Evolutionary conservation across 371 early-diverging fungal species (phyloP).

Genomic region (Nematocida parisii): DNA sequence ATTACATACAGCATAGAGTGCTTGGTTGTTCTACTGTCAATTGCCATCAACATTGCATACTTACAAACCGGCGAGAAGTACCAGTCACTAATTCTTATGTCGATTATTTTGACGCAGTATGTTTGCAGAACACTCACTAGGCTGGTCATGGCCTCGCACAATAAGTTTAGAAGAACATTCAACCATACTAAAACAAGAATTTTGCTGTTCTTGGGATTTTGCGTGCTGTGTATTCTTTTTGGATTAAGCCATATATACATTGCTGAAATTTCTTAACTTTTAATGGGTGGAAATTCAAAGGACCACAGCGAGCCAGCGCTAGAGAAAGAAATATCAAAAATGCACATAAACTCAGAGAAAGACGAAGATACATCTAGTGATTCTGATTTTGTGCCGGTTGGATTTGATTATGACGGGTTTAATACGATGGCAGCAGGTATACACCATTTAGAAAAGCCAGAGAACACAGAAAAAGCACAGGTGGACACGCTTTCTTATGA

Average conservation of each 20-base stretch:
- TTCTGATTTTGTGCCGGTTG: slow-evolving; percentile 56
- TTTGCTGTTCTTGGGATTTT: slow-evolving; percentile 1
- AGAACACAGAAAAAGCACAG: neutral
- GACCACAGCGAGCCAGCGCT: slow-evolving; percentile 23
- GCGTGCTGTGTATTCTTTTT: slow-evolving; percentile 19
- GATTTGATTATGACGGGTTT: slow-evolving; percentile 59
- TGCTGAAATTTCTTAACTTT: slow-evolving; percentile 40
- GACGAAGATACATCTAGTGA: slow-evolving; percentile 8
- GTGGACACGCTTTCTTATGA: slow-evolving; percentile 60
- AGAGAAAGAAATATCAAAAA: slow-evolving; percentile 32
- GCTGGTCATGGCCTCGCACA: slow-evolving; percentile 17
- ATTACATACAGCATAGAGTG: slow-evolving; percentile 13
- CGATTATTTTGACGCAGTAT: slow-evolving; percentile 37
- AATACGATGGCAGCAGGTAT: slow-evolving; percentile 60
- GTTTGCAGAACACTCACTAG: slow-evolving; percentile 53
- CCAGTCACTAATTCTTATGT: slow-evolving; percentile 28
- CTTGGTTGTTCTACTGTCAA: slow-evolving; percentile 5
- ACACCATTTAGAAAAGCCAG: slow-evolving; percentile 49
- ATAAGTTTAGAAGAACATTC: slow-evolving; percentile 1
- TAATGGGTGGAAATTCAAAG: slow-evolving; percentile 12
- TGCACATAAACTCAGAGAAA: neutral
- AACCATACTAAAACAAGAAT: slow-evolving; percentile 14
- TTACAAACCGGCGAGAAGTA: slow-evolving; percentile 34
- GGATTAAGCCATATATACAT: slow-evolving; percentile 31
- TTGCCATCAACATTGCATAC: slow-evolving; percentile 15